Base-by-base conservation (phyloP, 2,329 filamentous ascomycete genomes). In the Phoma sp. region DNA sequence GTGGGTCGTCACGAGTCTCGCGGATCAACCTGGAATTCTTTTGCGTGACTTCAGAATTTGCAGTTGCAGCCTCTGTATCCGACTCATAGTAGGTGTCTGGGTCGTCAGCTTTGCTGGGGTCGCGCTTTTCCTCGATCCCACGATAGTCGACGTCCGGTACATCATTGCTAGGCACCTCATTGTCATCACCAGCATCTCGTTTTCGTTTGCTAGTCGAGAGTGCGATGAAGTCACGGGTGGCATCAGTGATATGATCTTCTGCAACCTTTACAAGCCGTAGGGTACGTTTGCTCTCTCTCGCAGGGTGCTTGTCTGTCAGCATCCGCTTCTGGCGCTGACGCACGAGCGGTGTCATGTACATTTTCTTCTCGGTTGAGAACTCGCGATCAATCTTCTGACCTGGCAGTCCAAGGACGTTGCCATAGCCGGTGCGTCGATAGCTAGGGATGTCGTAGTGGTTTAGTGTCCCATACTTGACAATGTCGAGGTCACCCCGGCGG, bases 401-500 rank as follows among this genome's bases (percentile, higher is more conserved):
- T 2, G 79, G 72, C 0, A 88, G 78, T 0, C 93, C 93, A 11
- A 98, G 73, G 1, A 97, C 78, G 52, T 81, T 82, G 2, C 92
- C 92, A 49, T 80, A 78, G 12, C 92, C 90, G 56, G 78, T 78
- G 5, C 91, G 87, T 56, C 82, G 82, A 69, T 96, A 97, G 2
- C 76, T 66, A 0, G 92, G 92, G 10, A 96, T 77, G 47, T 83
- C 84, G 60, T 89, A 90, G 29, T 84, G 85, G 69, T 96, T 87
- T 32, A 90, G 81, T 23, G 84, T 83, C 2, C 90, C 91, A 71
- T 93, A 97, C 21, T 83, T 83, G 37, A 89, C 74, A 60, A 95
- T 92, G 40, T 92, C 82, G 4, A 82, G 78, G 66, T 98, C 93
- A 0, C 93, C 93, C 66, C 86, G 87, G 34, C 80, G 85, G 74